Base-by-base conservation (phyloP, 2,329 filamentous ascomycete genomes). In the Dactylonectria estremocensis region DNA sequence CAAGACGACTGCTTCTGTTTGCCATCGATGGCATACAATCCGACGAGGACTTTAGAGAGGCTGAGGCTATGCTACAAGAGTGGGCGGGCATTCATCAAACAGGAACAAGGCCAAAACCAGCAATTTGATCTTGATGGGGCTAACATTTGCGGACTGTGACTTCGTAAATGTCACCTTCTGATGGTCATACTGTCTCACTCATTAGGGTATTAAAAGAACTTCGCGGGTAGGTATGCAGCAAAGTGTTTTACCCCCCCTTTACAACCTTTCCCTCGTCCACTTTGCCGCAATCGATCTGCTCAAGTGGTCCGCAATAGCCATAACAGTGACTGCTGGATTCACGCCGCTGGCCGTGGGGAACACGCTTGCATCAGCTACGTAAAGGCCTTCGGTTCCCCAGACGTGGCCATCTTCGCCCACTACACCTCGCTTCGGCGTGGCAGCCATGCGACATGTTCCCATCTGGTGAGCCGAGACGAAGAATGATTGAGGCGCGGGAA, bases 391-490 rank as follows among this genome's bases (percentile, higher is more conserved):
- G 0, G 84, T 84, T 0, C 87, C 91, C 90, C 90, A 93, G 2
- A 92, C 86, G 60, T 77, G 81, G 0, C 88, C 88, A 57, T 78
- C 78, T 1, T 81, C 74, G 73, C 88, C 85, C 0, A 90, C 88
- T 10, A 89, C 88, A 3, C 87, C 87, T 28, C 80, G 80, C 33
- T 79, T 76, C 45, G 80, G 78, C 66, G 78, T 77, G 20, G 82
- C 81, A 54, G 87, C 88, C 92, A 94, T 94, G 0, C 91, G 83
- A 72, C 90, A 92, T 3, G 87, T 88, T 8, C 91, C 91, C 92
- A 94, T 93, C 79, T 93, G 92, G 78, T 94, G 92, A 5, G 92
- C 92, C 10, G 88, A 90, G 11, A 83, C 81, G 77, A 93, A 92
- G 0, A 77, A 79, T 8, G 84, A 90, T 40, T 68, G 62, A 1